Conservation (phyloP, 345 rosid species). For the Euphorbia pulcherrima region DNA sequence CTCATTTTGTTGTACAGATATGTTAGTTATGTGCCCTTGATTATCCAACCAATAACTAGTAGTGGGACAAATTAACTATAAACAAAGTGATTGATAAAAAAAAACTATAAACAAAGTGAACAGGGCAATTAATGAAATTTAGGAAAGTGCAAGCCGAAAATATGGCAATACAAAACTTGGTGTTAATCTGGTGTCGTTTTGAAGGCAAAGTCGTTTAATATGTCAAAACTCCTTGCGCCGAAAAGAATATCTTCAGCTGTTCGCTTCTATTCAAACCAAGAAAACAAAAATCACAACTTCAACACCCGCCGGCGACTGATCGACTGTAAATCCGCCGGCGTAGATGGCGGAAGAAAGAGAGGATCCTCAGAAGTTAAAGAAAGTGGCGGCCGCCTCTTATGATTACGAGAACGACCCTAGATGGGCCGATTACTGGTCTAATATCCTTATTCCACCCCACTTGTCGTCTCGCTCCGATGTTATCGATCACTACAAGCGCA, state of each 20-base stretch:
- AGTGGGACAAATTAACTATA: too few relatives aligned
- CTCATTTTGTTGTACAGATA: too few relatives aligned
- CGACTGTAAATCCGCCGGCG: not conserved
- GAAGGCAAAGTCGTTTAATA: not conserved
- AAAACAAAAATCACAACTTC: not conserved
- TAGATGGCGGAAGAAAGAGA: slow-evolving; percentile 71
- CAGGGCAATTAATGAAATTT: too few relatives aligned
- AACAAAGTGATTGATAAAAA: too few relatives aligned
- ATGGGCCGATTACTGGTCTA: slow-evolving; percentile 95
- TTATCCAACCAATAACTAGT: too few relatives aligned
- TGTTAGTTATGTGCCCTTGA: too few relatives aligned
- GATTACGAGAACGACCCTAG: slow-evolving; percentile 83
- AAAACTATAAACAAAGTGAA: too few relatives aligned
- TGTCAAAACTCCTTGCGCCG: not conserved
- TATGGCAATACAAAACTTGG: too few relatives aligned
- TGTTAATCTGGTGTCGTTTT: not conserved
- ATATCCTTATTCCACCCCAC: slow-evolving; percentile 84
- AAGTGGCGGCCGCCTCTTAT: slow-evolving; percentile 71
- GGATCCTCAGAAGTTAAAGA: slow-evolving; percentile 79
- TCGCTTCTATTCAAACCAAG: slow-evolving; percentile 2
- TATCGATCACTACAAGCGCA: slow-evolving; percentile 80
- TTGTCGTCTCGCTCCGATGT: slow-evolving; percentile 88
- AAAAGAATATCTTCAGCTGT: not conserved
- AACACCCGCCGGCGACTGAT: not conserved
- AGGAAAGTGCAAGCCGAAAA: too few relatives aligned